Conservation (phyloP, 2,329 filamentous ascomycete species). For the Arthrinium puccinioides region DNA sequence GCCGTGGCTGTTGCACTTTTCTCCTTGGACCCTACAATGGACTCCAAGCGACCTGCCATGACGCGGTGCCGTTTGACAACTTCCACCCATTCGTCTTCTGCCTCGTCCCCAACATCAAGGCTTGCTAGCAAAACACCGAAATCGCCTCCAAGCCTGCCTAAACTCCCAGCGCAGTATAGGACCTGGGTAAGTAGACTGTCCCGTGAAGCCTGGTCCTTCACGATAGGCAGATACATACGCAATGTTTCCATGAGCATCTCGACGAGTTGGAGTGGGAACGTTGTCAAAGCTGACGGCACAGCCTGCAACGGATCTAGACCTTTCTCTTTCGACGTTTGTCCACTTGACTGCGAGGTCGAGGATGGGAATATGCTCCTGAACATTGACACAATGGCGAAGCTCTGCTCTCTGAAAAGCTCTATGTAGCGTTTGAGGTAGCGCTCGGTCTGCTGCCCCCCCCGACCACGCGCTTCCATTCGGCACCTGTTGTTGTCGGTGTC, state of each 20-base stretch:
- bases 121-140: constrained; percentile 82
- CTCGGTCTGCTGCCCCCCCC: constrained; percentile 85
- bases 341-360: constrained; percentile 23
- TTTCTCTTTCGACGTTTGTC: constrained; percentile 9
- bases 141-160: constrained; percentile 84
- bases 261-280: constrained; percentile 78
- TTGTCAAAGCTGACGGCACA: constrained; percentile 69
- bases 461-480: constrained; percentile 42
- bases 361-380: constrained; percentile 82
- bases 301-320: constrained; percentile 40
- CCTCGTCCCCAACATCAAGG: constrained; percentile 35
- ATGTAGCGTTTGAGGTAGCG: constrained; percentile 91
- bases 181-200: constrained; percentile 91
- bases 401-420: constrained; percentile 96
- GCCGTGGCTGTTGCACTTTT: constrained; percentile 13
- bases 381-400: constrained; percentile 90
- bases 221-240: constrained; percentile 68
- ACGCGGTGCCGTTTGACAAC: constrained; percentile 83
- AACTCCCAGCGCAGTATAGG: constrained; percentile 83
- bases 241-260: constrained; percentile 74
- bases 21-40: constrained; percentile 51
- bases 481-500: constrained; percentile 34
- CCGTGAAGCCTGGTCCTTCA: constrained; percentile 70
- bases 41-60: constrained; percentile 71
- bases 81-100: constrained; percentile 72